Evolutionary conservation across 2,329 filamentous ascomycete species (phyloP).

Genomic region (Aspergillus alliaceus): DNA sequence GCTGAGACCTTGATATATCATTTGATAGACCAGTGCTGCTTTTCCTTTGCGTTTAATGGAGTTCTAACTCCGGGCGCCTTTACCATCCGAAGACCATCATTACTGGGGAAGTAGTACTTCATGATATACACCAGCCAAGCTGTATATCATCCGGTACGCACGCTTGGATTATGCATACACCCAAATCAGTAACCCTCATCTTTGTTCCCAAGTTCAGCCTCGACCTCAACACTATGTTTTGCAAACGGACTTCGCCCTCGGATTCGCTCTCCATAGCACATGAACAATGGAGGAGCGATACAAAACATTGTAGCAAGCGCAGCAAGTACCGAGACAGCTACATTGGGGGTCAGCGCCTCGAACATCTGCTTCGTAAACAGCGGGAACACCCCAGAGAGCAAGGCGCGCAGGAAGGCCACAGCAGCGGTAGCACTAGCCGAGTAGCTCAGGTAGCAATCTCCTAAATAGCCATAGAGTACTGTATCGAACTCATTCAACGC

Average conservation of each 20-base stretch:
- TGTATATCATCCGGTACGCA: no score
- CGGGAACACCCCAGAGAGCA: slow-evolving; percentile 42
- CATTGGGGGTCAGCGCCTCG: slow-evolving; percentile 37
- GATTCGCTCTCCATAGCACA: slow-evolving; percentile 38
- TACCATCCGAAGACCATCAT: no score
- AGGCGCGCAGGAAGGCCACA: slow-evolving; percentile 40
- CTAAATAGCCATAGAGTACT: slow-evolving; percentile 44
- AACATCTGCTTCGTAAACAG: slow-evolving; percentile 46
- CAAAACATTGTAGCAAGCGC: slow-evolving; percentile 44
- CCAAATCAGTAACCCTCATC: background rate
- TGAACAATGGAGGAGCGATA: slow-evolving; percentile 38
- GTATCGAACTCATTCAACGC: slow-evolving; percentile 49
- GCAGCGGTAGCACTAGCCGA: slow-evolving; percentile 48
- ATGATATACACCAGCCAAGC: no score
- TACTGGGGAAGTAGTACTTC: no score
- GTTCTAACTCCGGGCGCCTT: no score
- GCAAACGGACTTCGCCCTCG: slow-evolving; percentile 40
- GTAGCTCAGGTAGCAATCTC: slow-evolving; percentile 47
- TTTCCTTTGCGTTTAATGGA: no score
- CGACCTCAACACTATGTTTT: slow-evolving; percentile 26
- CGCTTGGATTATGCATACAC: no score
- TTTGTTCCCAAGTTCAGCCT: background rate
- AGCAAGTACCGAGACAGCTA: slow-evolving; percentile 43
- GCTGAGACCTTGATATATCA: no score
- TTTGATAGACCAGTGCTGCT: no score